Conservation (phyloP, 2,329 filamentous ascomycete species). For the Didymella segeticola region DNA sequence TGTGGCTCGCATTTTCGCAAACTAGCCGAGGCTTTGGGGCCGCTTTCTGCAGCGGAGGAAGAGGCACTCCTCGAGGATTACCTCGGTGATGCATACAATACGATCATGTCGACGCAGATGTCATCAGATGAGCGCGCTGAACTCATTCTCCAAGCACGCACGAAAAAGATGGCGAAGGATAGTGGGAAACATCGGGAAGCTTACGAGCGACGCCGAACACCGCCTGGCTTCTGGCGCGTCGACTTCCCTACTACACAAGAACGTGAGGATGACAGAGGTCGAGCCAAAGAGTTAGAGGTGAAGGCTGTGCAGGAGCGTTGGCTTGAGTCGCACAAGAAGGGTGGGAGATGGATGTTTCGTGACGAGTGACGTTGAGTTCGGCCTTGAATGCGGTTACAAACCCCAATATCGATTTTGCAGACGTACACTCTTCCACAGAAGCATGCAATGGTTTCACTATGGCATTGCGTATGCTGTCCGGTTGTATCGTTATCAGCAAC, state of each 20-base stretch:
- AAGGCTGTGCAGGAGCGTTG: conserved; percentile 74
- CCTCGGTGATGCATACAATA: conserved; percentile 55
- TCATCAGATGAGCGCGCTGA: conserved; percentile 66
- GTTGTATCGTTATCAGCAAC: background rate
- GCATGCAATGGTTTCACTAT: background rate
- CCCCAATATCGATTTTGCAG: background rate
- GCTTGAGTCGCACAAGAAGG: conserved; percentile 78
- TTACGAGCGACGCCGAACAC: conserved; percentile 73
- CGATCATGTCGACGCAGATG: conserved; percentile 56
- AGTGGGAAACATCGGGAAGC: conserved; percentile 79
- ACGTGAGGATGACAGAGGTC: conserved; percentile 67
- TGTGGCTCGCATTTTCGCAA: conserved; percentile 75
- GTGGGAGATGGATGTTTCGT: conserved; percentile 79
- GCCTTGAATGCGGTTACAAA: background rate
- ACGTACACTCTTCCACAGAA: no score
- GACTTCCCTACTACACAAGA: conserved; percentile 93
- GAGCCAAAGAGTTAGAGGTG: conserved; percentile 69
- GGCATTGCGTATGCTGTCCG: background rate
- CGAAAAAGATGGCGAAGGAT: conserved; percentile 73
- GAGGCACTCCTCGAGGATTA: conserved; percentile 60
- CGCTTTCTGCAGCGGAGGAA: conserved; percentile 44
- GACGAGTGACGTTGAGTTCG: conserved; percentile 67
- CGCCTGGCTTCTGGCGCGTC: conserved; percentile 88
- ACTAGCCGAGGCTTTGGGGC: conserved; percentile 59
- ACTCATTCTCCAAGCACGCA: conserved; percentile 77